A percentile compares a stretch with the other conserved stretches of the same genome.
phyloP scores from a whole-genome alignment of 306 rosid species.

The Fragaria ananassa region DNA sequence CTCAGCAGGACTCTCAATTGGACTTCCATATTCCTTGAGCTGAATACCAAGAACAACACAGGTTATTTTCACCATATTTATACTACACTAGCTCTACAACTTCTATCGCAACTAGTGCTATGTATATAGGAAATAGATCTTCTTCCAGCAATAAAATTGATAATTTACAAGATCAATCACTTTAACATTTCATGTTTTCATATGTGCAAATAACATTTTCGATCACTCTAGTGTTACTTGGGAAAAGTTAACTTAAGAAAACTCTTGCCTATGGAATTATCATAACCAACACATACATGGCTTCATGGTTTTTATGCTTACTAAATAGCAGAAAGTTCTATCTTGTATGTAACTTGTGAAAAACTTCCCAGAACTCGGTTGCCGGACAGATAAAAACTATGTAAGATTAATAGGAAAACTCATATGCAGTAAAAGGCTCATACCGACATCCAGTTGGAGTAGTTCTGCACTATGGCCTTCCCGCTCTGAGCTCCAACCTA shows the following conservation, averaged over 20 bases:
- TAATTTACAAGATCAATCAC: background rate
- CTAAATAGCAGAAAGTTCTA: background rate
- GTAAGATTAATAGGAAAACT: background rate
- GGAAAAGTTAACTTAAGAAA: background rate
- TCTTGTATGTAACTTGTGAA: background rate
- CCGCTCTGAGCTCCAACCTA: slow-evolving; percentile 3
- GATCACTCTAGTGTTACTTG: background rate
- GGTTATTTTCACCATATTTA: background rate
- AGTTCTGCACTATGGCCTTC: slow-evolving; percentile 7
- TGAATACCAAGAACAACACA: slow-evolving; percentile 8
- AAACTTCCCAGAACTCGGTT: background rate
- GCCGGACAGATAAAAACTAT: background rate
- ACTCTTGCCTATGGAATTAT: background rate
- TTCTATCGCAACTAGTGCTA: background rate
- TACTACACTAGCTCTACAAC: background rate
- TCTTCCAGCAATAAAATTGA: background rate
- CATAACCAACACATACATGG: background rate
- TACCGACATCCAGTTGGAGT: slow-evolving; percentile 28
- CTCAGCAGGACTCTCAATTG: slow-evolving; percentile 21
- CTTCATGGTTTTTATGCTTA: background rate
- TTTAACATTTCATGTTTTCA: background rate
- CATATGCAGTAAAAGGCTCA: slow-evolving; percentile 3
- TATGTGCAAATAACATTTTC: background rate
- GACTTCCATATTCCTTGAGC: slow-evolving; percentile 26
- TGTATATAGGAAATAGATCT: background rate